Evolutionary conservation across 192 early-diverging fungal species (phyloP).

Genomic region (Rhizophagus prolifer): DNA sequence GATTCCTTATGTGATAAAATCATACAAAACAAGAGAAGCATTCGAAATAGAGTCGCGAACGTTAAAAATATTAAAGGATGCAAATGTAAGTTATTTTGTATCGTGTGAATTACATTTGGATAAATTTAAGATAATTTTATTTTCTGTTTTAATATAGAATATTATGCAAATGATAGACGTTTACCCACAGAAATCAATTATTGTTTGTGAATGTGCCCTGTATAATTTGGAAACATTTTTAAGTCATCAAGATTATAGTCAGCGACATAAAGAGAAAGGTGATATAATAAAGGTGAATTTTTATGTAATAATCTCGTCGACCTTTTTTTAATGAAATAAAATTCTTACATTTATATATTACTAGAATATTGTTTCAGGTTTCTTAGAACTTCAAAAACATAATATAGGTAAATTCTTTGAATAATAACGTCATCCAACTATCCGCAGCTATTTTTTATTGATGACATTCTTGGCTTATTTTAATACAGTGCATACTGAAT

Average conservation of each 20-base stretch:
- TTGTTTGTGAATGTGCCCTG: not conserved
- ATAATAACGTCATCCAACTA: no score
- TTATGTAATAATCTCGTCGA: not conserved
- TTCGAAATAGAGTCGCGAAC: not conserved
- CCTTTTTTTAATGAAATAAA: no score
- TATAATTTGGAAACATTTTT: slow-evolving; percentile 1
- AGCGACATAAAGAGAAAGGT: not conserved
- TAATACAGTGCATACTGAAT: slow-evolving; percentile 4
- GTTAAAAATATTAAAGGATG: not conserved
- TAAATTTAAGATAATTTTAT: not conserved
- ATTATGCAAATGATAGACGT: not conserved
- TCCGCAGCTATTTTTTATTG: no score
- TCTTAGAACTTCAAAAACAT: not conserved
- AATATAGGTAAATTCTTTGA: not conserved
- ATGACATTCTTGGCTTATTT: no score
- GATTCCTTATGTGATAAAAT: not conserved
- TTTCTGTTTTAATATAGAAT: not conserved
- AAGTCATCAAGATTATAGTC: not conserved
- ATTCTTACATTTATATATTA: not conserved
- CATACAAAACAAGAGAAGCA: not conserved
- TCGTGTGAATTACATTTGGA: no score
- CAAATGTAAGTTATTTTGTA: not conserved
- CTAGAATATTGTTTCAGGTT: not conserved
- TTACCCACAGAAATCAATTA: not conserved
- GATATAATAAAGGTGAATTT: not conserved